These are phyloP conservation scores for Russula compacta DNA, from an alignment of 768 basidiomycete species.

Conservation along the genomic window DNA sequence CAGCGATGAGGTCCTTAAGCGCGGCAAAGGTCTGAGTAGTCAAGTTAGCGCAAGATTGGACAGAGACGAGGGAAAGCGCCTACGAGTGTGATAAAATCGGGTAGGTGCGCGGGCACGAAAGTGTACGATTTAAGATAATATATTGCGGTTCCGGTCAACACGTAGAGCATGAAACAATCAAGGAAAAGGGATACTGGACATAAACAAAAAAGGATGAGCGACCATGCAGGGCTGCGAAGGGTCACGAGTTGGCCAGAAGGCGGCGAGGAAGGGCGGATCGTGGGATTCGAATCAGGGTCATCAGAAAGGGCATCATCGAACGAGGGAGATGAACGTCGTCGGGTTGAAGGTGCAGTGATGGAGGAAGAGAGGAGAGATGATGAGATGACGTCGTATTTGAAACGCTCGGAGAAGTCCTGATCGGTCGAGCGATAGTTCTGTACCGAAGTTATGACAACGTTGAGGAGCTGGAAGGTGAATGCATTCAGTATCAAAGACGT, in stretches of 20 bases:
- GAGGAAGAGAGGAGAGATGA: conserved; percentile 20
- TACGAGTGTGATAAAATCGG: conserved; percentile 11
- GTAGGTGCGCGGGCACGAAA: not conserved
- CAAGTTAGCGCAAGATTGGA: not conserved
- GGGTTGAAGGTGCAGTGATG: conserved; percentile 5
- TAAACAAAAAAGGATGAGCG: conserved; percentile 4
- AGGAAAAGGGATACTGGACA: conserved; percentile 12
- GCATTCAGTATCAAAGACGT: conserved; percentile 2
- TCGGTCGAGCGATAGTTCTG: conserved; percentile 5
- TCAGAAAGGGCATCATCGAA: not conserved
- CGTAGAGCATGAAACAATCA: conserved; percentile 9
- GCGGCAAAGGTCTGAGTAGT: conserved; percentile 53
- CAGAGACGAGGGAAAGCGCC: not conserved
- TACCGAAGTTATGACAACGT: conserved; percentile 3
- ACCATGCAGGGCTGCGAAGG: not conserved
- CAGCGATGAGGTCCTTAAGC: conserved; percentile 55
- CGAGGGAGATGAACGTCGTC: conserved; percentile 9
- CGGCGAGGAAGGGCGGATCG: not conserved
- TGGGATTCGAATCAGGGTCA: not conserved
- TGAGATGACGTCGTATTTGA: conserved; percentile 21
- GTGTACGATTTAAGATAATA: conserved; percentile 10
- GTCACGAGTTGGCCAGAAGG: not conserved
- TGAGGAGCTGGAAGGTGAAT: conserved; percentile 8
- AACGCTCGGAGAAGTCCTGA: conserved; percentile 18
- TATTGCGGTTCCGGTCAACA: conserved; percentile 9